Evolutionary conservation across 208 protist genomes (phyloP).

Genomic region (Zelonia costaricensis): DNA sequence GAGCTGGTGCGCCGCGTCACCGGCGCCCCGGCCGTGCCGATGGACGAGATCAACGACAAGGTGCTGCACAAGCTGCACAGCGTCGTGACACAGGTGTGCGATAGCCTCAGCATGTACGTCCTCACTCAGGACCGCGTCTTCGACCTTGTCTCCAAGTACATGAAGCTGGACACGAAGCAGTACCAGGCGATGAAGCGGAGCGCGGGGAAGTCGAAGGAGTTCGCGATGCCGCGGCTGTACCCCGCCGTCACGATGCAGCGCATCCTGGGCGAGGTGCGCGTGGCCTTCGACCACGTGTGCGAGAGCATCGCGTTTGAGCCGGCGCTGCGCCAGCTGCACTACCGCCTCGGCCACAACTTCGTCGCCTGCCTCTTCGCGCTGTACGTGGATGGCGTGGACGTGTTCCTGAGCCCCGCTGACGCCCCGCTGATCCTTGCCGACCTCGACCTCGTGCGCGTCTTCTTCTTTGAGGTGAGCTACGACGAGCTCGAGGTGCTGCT

Average conservation of each 20-base stretch:
- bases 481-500: too few species aligned
- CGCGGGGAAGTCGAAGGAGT: slow-evolving; percentile 7
- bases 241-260: slow-evolving; percentile 27
- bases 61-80: slow-evolving; percentile 6
- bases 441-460: slow-evolving; percentile 32
- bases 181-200: slow-evolving; percentile 27
- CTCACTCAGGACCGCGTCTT: slow-evolving; percentile 8
- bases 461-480: slow-evolving; percentile 34
- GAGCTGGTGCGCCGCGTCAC: slow-evolving; percentile 38
- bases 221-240: slow-evolving; percentile 16
- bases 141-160: slow-evolving; percentile 11
- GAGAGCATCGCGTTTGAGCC: slow-evolving; percentile 13
- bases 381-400: slow-evolving; percentile 39
- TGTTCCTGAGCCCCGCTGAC: slow-evolving; percentile 45
- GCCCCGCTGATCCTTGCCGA: slow-evolving; percentile 40
- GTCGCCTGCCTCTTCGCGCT: slow-evolving; percentile 40
- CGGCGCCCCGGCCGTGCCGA: slow-evolving; percentile 29
- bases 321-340: slow-evolving; percentile 30
- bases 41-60: slow-evolving; percentile 10
- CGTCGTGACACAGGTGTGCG: slow-evolving; percentile 28
- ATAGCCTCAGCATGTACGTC: slow-evolving; percentile 28
- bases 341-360: slow-evolving; percentile 35
- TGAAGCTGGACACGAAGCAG: slow-evolving; percentile 29
- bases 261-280: slow-evolving; percentile 21
- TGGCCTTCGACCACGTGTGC: slow-evolving; percentile 1